phyloP scores from a whole-genome alignment of 192 early-diverging fungal species.

The Backusella tuberculispora region DNA sequence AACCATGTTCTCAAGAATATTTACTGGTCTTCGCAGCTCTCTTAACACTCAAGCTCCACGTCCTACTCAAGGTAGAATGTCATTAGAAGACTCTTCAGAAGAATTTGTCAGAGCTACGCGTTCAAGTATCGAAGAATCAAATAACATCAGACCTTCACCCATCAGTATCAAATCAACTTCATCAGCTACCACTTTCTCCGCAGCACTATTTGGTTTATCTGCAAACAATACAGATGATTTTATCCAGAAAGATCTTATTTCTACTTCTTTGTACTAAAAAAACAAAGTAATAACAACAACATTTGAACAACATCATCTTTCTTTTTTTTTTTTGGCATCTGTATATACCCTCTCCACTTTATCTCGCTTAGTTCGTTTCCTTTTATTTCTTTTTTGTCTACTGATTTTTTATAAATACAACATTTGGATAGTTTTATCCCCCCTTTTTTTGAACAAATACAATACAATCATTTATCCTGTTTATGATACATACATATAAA shows the following conservation, averaged over 20 bases:
- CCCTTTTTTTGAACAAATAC: not conserved
- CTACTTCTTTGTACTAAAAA: constrained; percentile 19
- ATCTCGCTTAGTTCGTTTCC: not conserved
- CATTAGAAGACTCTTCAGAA: constrained; percentile 21
- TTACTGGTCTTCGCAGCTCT: constrained; percentile 13
- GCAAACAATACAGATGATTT: constrained; percentile 29
- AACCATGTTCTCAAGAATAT: constrained; percentile 21
- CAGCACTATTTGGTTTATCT: not conserved
- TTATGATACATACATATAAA: not conserved
- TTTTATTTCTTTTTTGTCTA: not conserved
- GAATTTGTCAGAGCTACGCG: constrained; percentile 8
- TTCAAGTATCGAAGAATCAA: constrained; percentile 9
- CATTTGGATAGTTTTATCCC: not conserved
- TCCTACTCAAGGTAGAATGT: constrained; percentile 5
- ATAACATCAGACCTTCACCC: not conserved
- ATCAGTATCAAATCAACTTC: not conserved
- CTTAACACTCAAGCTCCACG: not conserved
- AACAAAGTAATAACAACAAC: not conserved
- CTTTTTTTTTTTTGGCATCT: not conserved
- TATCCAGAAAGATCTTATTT: constrained; percentile 29
- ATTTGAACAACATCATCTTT: constrained; percentile 1
- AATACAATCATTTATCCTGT: not conserved
- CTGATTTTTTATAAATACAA: constrained; percentile 4
- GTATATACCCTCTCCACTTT: not conserved
- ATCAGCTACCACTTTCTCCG: not conserved